Evolutionary conservation across 2,329 filamentous ascomycete genomes (phyloP).

Genomic region (Hypoxylon sp.): DNA sequence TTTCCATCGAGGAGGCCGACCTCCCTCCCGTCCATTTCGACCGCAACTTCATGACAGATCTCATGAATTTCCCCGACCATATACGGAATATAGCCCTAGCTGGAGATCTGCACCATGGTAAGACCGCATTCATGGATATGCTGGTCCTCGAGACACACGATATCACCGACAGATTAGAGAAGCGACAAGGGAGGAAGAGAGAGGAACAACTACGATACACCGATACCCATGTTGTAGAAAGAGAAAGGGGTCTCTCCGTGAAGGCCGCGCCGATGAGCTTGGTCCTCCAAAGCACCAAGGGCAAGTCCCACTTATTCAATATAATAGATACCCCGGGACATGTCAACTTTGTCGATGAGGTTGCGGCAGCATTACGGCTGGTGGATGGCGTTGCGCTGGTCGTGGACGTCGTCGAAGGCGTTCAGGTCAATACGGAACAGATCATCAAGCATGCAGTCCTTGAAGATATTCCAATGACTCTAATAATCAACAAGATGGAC

Average conservation of each 20-base stretch:
- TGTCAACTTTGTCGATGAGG: conserved; percentile 98
- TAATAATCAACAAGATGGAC: conserved; percentile 98
- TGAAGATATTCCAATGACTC: conserved; percentile 87
- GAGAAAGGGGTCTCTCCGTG: conserved; percentile 90
- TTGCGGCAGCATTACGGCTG: conserved; percentile 87
- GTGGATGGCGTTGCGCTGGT: conserved; percentile 94
- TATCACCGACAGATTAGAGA: conserved; percentile 82
- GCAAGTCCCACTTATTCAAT: conserved; percentile 96
- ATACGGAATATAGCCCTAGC: conserved; percentile 92
- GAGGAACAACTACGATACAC: conserved; percentile 97
- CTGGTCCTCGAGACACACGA: conserved; percentile 96
- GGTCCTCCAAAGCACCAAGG: conserved; percentile 87
- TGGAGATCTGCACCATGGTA: conserved; percentile 96
- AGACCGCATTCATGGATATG: conserved; percentile 99
- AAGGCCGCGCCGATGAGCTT: conserved; percentile 96
- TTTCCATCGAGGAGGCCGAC: conserved; percentile 92
- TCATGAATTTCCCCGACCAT: conserved; percentile 97
- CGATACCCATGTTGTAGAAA: conserved; percentile 89
- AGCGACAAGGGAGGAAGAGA: conserved; percentile 82
- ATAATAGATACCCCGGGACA: conserved; percentile 97
- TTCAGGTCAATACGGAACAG: conserved; percentile 97
- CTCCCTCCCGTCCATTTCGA: conserved; percentile 90
- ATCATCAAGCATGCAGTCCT: conserved; percentile 96
- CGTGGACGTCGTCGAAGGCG: conserved; percentile 97
- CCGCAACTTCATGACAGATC: conserved; percentile 91